Conservation (phyloP, 2,329 filamentous ascomycete species). For the Didymella keratinophila region DNA sequence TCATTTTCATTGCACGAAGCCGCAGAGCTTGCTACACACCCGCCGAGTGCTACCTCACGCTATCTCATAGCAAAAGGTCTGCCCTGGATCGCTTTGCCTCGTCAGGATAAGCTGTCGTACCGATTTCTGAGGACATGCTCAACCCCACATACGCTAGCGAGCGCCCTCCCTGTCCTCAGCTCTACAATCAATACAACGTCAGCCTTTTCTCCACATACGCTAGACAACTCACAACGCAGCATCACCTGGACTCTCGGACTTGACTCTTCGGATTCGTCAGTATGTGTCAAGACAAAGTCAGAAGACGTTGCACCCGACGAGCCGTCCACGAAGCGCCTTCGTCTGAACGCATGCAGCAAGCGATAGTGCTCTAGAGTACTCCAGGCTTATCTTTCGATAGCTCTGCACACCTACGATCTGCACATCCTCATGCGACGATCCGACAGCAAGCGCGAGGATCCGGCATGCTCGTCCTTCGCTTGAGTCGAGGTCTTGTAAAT, state of each 20-base stretch:
- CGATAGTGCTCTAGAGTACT: background rate
- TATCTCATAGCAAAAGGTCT: background rate
- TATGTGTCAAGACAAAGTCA: conserved; percentile 30
- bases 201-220: conserved; percentile 41
- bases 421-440: conserved; percentile 21
- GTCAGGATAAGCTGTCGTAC: conserved; percentile 29
- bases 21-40: background rate
- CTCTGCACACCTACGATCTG: background rate
- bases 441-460: conserved; percentile 11
- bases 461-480: conserved; percentile 13
- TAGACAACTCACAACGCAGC: conserved; percentile 36
- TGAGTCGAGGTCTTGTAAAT: conserved; percentile 9
- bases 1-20: background rate
- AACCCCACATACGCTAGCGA: conserved; percentile 42
- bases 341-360: background rate
- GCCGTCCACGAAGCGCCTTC: conserved; percentile 24
- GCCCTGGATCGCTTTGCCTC: conserved; percentile 31
- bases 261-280: conserved; percentile 8
- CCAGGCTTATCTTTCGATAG: conserved; percentile 6
- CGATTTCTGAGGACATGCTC: conserved; percentile 24
- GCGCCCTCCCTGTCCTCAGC: conserved; percentile 26
- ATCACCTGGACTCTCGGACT: conserved; percentile 12
- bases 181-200: conserved; percentile 30
- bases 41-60: background rate
- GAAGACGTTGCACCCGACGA: conserved; percentile 12